Evolutionary conservation across 331 rosid species (phyloP).

Genomic region (Malus hybrid): DNA sequence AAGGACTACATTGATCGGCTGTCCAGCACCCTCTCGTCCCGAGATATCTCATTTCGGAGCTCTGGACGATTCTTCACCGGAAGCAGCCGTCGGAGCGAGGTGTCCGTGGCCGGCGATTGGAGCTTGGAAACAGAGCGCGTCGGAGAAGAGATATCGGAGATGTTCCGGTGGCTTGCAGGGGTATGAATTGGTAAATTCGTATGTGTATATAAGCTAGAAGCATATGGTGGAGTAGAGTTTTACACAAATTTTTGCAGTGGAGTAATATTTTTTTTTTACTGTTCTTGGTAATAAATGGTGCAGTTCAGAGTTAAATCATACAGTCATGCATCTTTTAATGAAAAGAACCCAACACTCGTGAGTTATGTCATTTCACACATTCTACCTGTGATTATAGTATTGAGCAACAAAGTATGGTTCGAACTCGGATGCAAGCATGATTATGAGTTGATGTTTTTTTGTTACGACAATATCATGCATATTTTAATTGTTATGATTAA

Average conservation of each 20-base stretch:
- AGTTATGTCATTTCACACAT: too few relatives aligned
- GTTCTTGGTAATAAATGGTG: not conserved
- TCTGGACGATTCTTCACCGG: constrained; percentile 75
- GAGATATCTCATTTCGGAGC: constrained; percentile 68
- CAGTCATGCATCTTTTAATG: too few relatives aligned
- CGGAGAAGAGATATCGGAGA: constrained; percentile 76
- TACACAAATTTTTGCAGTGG: not conserved
- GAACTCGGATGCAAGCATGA: too few relatives aligned
- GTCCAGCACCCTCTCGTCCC: constrained; percentile 58
- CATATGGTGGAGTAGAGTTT: not conserved
- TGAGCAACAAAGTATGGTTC: too few relatives aligned
- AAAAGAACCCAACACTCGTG: too few relatives aligned
- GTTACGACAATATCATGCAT: too few relatives aligned
- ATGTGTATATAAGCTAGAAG: not conserved
- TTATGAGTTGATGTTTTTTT: too few relatives aligned
- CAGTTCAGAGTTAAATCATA: too few relatives aligned
- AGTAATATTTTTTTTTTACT: not conserved
- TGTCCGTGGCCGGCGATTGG: constrained; percentile 32
- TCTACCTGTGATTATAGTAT: too few relatives aligned
- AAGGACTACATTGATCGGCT: constrained; percentile 72
- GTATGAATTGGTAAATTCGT: constrained; percentile 45
- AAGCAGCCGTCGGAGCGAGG: constrained; percentile 68
- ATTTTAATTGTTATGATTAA: too few relatives aligned
- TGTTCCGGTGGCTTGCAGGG: constrained; percentile 93
- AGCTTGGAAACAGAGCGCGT: constrained; percentile 50